Evolutionary conservation across 257 asterid species (phyloP).

Genomic region (Salvia hispanica): DNA sequence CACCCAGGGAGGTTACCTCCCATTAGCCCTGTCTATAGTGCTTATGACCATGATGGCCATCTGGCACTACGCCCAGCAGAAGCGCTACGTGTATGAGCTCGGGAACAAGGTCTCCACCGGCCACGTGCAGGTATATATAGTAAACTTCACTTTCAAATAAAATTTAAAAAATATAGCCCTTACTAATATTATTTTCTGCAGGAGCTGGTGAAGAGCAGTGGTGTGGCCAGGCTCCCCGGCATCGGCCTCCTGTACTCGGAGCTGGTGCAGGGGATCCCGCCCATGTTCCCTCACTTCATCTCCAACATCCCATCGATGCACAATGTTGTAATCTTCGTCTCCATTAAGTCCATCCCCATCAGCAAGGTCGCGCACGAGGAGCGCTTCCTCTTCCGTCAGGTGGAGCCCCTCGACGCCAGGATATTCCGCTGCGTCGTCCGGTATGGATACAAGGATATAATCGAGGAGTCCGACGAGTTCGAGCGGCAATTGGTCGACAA

Average conservation of each 20-base stretch:
- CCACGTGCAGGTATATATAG: conserved; percentile 26
- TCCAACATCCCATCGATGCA: conserved; percentile 59
- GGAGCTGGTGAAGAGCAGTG: conserved; percentile 38
- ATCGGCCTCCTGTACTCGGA: conserved; percentile 65
- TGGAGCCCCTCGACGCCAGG: conserved; percentile 49
- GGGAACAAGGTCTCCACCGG: conserved; percentile 55
- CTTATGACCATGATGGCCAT: conserved; percentile 57
- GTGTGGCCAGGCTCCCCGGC: conserved; percentile 55
- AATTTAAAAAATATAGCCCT: too few species aligned
- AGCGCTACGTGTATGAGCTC: conserved; percentile 60
- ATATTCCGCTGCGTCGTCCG: conserved; percentile 66
- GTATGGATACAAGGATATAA: conserved; percentile 65
- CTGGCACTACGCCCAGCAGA: conserved; percentile 64
- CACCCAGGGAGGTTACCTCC: conserved; percentile 69
- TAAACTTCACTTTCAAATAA: too few species aligned
- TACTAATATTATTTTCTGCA: background rate
- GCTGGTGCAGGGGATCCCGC: conserved; percentile 76
- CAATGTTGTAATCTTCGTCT: conserved; percentile 61
- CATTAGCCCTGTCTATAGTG: conserved; percentile 48
- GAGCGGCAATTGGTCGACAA: conserved; percentile 51
- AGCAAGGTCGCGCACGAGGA: conserved; percentile 55
- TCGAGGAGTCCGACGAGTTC: conserved; percentile 49
- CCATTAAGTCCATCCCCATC: conserved; percentile 69
- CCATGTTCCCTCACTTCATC: conserved; percentile 63
- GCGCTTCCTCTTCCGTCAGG: conserved; percentile 62